Evolutionary conservation across 192 early-diverging fungal genomes (phyloP), one percentile per base, ranked within the genome.

Genomic region (Rhizoclosmatium sp.): DNA sequence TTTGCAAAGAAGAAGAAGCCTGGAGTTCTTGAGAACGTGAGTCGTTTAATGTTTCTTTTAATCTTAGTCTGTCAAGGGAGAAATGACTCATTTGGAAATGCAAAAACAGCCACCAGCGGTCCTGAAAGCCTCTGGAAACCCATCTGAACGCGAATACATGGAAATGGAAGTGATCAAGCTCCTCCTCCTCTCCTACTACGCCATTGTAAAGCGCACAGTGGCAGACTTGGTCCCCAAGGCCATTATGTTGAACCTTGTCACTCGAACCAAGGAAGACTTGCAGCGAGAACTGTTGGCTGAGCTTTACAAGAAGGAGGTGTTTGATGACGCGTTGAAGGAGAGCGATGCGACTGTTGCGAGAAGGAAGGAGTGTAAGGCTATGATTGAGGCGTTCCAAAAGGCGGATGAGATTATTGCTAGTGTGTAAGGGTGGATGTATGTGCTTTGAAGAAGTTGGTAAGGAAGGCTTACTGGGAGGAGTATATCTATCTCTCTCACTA

Each of bases 131-230:
- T 92, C 92, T 31, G 97, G 97, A 76, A 97, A 92, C 72, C 84
- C 99, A 45, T 98, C 97, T 21, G 98, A 99, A 83, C 92, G 97
- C 62, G 98, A 99, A 86, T 89, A 92, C 83, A 94, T 97, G 87
- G 98, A 99, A 78, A 99, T 94, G 2, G 98, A 99, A 86, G 96
- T 99, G 21, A 99, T 99, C 82, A 99, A 99, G 86, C 86, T 99
- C 64, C 86, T 98, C 70, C 95, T 99, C 71, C 90, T 95, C 75
- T 99, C 97, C 21, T 99, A 99, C 89, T 99, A 92, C 82, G 95
- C 95, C 83, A 99, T 99, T 87, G 97, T 99, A 69, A 99, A 99
- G 87, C 94, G 97, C 73, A 98, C 97, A 3, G 90, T 95, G 60
- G 91, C 95, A 65, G 98, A 99, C 82, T 93, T 98, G 88, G 94